phyloP scores from a whole-genome alignment of 257 asterid genomes.

The Solanum ossicruentum region DNA sequence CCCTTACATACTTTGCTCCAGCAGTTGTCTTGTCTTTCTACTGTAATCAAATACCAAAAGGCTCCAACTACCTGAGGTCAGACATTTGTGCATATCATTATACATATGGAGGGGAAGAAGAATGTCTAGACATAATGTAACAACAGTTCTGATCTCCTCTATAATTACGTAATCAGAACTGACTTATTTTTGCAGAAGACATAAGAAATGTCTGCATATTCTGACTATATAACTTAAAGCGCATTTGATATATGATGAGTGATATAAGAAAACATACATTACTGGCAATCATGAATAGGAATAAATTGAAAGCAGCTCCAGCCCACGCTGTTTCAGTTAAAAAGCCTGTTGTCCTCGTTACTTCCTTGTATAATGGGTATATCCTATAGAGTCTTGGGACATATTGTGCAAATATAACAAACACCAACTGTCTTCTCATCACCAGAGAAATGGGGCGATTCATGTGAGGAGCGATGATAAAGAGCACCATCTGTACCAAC shows the following conservation, averaged over 20 bases:
- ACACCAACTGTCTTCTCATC: conserved; percentile 24
- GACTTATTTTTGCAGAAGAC: background rate
- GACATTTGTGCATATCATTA: background rate
- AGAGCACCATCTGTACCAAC: conserved; percentile 17
- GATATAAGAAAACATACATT: conserved; percentile 23
- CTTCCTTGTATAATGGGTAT: conserved; percentile 37
- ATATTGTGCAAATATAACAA: conserved; percentile 27
- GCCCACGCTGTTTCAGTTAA: conserved; percentile 59
- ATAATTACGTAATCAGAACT: background rate
- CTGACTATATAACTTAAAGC: background rate
- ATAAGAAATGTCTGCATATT: background rate
- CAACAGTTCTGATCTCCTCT: background rate
- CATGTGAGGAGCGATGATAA: conserved; percentile 13
- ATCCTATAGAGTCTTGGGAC: conserved; percentile 42
- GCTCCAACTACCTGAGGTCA: conserved; percentile 41
- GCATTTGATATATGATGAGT: background rate
- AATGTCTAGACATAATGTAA: background rate
- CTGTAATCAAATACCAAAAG: conserved; percentile 46
- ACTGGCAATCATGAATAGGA: conserved; percentile 59
- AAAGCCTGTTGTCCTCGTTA: conserved; percentile 44
- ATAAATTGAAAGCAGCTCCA: conserved; percentile 61
- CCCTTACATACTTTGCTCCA: conserved; percentile 31
- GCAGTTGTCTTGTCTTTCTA: conserved; percentile 43
- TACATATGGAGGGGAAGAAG: background rate
- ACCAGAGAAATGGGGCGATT: conserved; percentile 26